Evolutionary conservation across 768 basidiomycete genomes (phyloP), one percentile per base, ranked within the genome.

Genomic region (Lactifluus echinatus): DNA sequence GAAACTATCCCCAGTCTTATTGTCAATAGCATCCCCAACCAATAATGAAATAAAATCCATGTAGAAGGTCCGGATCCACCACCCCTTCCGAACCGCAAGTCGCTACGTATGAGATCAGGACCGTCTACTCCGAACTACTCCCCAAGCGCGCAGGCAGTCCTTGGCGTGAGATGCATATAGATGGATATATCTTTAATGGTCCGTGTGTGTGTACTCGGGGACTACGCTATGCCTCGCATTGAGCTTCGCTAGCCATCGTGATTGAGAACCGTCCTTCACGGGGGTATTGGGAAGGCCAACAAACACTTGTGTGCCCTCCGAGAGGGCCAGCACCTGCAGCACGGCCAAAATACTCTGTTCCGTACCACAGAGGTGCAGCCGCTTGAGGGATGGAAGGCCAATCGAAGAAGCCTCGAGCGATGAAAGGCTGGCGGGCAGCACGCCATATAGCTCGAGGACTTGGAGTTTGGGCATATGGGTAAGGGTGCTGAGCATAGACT

Each of bases 391-490:
- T 8, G 57, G 48, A 39, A 59, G 48, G 15, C 21, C 8, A 34
- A 17, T 11, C 7, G 43, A 11, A 29, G 40, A 8, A n/a, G 19
- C n/a, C 6, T 5, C 7, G 2, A 14, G 23, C 19, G 48, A 17
- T 15, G 21, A 19, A 21, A 34, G 28, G 10, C 19, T 26, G 1
- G 34, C 15, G 8, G 53, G 57, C 15, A 59, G 28, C 17, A 54
- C 40, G 26, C 43, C 57, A 39, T 50, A 55, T 11, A 59, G 14
- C 17, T 49, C 57, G 34, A 59, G 53, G 31, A 55, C 28, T 45
- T 45, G 34, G 19, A 59, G 47, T 1, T 50, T 45, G 42, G 48
- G 48, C 17, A 55, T 2, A n/a, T n/a, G 48, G 33, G 47, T 15
- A 15, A 59, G 48, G 53, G 47, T 55, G 47, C 8, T 29, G 34